These are phyloP conservation scores for Sugiyamaella lignohabitans DNA, from an alignment of 805 yeast genomes.

Conservation along the genomic window DNA sequence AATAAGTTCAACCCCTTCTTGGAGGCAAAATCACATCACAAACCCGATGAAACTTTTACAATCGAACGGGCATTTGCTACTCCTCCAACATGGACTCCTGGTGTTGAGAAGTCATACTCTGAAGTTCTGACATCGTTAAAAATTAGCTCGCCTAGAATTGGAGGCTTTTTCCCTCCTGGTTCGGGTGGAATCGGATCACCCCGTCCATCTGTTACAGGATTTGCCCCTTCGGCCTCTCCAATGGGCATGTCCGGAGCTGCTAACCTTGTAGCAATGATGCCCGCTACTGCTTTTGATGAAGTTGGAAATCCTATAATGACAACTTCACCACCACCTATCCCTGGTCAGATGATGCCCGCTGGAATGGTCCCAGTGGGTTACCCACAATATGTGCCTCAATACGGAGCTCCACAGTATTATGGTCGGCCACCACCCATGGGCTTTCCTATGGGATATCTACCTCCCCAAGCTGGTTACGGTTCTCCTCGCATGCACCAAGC, in stretches of 20 bases:
- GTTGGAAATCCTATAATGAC: conserved; percentile 18
- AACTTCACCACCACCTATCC: conserved; percentile 14
- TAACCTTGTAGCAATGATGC: conserved; percentile 15
- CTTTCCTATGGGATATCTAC: conserved; percentile 14
- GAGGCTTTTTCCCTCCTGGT: not conserved
- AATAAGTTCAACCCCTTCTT: conserved; percentile 49
- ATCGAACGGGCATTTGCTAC: conserved; percentile 64
- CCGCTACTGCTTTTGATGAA: conserved; percentile 16
- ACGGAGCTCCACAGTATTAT: conserved; percentile 19
- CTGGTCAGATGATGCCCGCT: conserved; percentile 15
- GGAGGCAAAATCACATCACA: conserved; percentile 36
- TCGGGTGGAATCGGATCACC: not conserved
- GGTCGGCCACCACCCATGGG: conserved; percentile 19
- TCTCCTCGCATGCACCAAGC: conserved; percentile 3
- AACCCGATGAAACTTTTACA: conserved; percentile 5
- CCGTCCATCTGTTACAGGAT: not conserved
- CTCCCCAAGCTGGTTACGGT: conserved; percentile 9
- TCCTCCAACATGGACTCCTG: conserved; percentile 70
- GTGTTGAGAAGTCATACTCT: conserved; percentile 48
- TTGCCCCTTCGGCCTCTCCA: conserved; percentile 12
- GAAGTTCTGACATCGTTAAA: conserved; percentile 39
- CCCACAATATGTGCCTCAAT: conserved; percentile 19
- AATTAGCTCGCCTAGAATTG: conserved; percentile 1
- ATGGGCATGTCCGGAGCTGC: conserved; percentile 8
- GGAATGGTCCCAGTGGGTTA: conserved; percentile 18